A percentile compares a stretch with the other conserved stretches of the same genome.
Evolutionary conservation across 257 asterid genomes (phyloP).

Genomic region (Misopates orontium): DNA sequence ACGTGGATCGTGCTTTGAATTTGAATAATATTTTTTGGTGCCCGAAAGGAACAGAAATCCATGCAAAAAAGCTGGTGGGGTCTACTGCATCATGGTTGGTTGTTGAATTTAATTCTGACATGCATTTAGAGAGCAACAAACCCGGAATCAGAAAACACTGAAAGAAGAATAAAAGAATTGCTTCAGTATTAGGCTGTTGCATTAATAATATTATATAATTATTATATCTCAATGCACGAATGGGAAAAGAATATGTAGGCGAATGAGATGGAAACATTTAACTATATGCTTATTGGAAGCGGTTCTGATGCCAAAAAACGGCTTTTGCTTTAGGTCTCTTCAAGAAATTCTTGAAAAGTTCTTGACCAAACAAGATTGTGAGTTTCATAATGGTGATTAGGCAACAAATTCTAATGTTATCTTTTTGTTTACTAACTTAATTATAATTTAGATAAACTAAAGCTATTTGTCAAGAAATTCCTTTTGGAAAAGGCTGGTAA

Average conservation of each 20-base stretch:
- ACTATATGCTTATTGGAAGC: conserved; percentile 18
- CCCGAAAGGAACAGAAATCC: conserved; percentile 4
- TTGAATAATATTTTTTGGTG: conserved; percentile 2
- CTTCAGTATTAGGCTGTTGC: conserved; percentile 4
- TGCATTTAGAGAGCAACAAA: not conserved
- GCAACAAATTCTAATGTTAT: not conserved
- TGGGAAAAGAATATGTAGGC: conserved; percentile 9
- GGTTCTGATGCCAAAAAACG: conserved; percentile 24
- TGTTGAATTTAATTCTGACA: not conserved
- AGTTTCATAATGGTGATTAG: not conserved
- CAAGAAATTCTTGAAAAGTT: not conserved
- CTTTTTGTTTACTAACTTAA: not conserved
- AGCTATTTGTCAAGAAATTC: not conserved
- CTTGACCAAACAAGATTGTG: conserved; percentile 1
- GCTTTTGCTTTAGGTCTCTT: conserved; percentile 18
- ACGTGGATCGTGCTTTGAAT: not conserved
- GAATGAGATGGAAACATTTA: conserved; percentile 1
- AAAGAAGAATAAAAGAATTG: not conserved
- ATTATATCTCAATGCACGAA: not conserved
- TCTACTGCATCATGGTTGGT: not conserved
- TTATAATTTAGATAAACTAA: not conserved
- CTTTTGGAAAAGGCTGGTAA: no score
- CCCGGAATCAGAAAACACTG: not conserved
- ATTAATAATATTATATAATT: not conserved
- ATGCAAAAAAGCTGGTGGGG: conserved; percentile 6